Percentiles rank a stretch among this genome's conserved stretches.
Evolutionary conservation across 345 rosid species (phyloP).

Genomic region (Rhodomyrtus tomentosa): DNA sequence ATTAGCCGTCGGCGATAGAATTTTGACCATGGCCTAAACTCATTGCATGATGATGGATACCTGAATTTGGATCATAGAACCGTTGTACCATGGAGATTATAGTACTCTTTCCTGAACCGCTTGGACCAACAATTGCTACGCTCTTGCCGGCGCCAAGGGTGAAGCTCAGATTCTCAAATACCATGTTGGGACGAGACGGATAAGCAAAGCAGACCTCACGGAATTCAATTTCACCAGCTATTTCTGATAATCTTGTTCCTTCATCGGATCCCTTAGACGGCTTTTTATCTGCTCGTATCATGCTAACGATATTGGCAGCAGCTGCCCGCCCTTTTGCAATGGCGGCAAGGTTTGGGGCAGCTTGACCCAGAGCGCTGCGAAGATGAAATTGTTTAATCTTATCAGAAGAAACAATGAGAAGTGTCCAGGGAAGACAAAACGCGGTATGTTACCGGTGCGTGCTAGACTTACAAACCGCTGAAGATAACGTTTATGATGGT

Average conservation of each 20-base stretch:
- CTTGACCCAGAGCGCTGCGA: slow-evolving; percentile 70
- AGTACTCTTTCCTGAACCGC: slow-evolving; percentile 92
- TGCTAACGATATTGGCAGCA: slow-evolving; percentile 45
- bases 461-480: slow-evolving; percentile 67
- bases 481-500: slow-evolving; percentile 63
- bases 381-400: background rate
- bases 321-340: slow-evolving; percentile 66
- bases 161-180: slow-evolving; percentile 63
- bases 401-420: background rate
- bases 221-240: slow-evolving; percentile 57
- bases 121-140: slow-evolving; percentile 70
- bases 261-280: slow-evolving; percentile 13
- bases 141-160: slow-evolving; percentile 50
- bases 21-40: background rate
- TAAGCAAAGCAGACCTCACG: slow-evolving; percentile 44
- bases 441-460: background rate
- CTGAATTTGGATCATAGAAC: slow-evolving; percentile 75
- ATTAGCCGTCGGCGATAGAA: background rate
- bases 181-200: slow-evolving; percentile 48
- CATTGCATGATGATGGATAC: slow-evolving; percentile 4
- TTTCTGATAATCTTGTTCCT: slow-evolving; percentile 25
- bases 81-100: slow-evolving; percentile 76
- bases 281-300: slow-evolving; percentile 25
- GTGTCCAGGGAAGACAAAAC: background rate
- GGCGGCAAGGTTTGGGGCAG: slow-evolving; percentile 63